Base-by-base conservation (phyloP, 2,329 filamentous ascomycete species). In the Alternaria angustiovoidea region DNA sequence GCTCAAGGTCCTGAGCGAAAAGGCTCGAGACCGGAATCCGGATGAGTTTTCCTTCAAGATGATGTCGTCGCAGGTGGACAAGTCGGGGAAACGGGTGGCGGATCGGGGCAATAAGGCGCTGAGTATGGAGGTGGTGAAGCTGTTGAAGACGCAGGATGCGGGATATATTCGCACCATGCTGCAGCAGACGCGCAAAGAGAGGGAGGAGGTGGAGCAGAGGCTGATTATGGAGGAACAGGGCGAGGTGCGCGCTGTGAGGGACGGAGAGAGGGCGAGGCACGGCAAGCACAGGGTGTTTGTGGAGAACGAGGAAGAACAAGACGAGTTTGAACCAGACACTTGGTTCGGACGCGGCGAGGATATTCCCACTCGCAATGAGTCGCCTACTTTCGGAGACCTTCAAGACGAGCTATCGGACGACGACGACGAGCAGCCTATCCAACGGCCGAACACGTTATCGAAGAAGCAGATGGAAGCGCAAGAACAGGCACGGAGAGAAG, bases 11-110 rank as follows among this genome's bases (percentile, higher is more conserved):
- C 80, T 90, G 18, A 82, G 84, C 61, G 81, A 86, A 66, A 89
- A 89, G 72, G 87, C 85, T 7, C 79, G 80, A 48, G 85, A 88
- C 59, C 82, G 86, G 38, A 89, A 90, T 66, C 87, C 87, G 16
- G 88, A 90, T 82, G 88, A 90, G 70, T 90, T 89, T 72, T 83
- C 85, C 44, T 89, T 88, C 76, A 86, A 68, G 51, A 90, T 89
- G 88, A 83, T 89, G 78, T 85, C 81, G 59, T 79, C 79, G 26
- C 76, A 76, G 48, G 83, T 82, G 22, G 78, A 86, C 67, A 81
- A 80, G 30, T 79, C 80, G 32, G 82, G 80, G 11, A 69, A 66
- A 14, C 76, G 75, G 28, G 69, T 78, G 58, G 81, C 69, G 47
- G 80, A 83, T 62, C 77, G 84, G 30, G 80, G 85, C 57, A 81